Evolutionary conservation across 2,329 filamentous ascomycete species (phyloP).

Genomic region (Claviceps sp.): DNA sequence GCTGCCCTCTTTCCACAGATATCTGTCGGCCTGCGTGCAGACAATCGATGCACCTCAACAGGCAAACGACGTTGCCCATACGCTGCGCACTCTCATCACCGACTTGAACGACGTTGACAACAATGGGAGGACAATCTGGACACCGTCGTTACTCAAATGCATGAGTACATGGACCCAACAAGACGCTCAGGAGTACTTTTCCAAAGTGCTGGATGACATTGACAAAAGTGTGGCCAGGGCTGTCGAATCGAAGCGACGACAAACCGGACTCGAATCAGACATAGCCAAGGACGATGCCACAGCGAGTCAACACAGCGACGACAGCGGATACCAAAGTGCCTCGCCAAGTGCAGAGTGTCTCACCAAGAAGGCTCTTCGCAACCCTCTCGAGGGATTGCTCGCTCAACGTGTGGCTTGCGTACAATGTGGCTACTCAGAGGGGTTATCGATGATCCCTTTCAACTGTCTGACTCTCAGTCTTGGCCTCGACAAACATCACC

Average conservation of each 20-base stretch:
- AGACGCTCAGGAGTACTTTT: conserved; percentile 95
- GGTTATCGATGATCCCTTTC: conserved; percentile 81
- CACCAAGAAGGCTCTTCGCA: conserved; percentile 35
- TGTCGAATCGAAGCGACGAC: conserved; percentile 14
- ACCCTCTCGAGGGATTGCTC: conserved; percentile 75
- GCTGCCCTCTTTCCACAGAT: conserved; percentile 53
- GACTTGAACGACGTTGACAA: conserved; percentile 57
- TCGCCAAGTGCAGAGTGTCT: conserved; percentile 23
- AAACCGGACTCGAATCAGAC: conserved; percentile 27
- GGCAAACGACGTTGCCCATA: conserved; percentile 27
- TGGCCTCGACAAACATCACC: conserved; percentile 44
- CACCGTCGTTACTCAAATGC: conserved; percentile 66
- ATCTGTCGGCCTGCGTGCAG: conserved; percentile 39
- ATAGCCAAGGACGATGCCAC: conserved; percentile 26
- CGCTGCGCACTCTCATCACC: conserved; percentile 52
- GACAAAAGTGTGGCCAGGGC: conserved; percentile 59
- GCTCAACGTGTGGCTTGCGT: conserved; percentile 85
- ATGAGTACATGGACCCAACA: conserved; percentile 96
- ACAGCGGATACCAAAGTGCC: conserved; percentile 42
- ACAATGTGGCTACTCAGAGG: conserved; percentile 73
- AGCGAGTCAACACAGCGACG: conserved; percentile 38
- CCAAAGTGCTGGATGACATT: conserved; percentile 72
- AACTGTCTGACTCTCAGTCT: conserved; percentile 84
- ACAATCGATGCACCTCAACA: conserved; percentile 14
- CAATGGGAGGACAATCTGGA: conserved; percentile 69